A percentile compares a stretch with the other conserved stretches of the same genome.
phyloP scores from a whole-genome alignment of 768 basidiomycete species.

The Trametes sanguinea region DNA sequence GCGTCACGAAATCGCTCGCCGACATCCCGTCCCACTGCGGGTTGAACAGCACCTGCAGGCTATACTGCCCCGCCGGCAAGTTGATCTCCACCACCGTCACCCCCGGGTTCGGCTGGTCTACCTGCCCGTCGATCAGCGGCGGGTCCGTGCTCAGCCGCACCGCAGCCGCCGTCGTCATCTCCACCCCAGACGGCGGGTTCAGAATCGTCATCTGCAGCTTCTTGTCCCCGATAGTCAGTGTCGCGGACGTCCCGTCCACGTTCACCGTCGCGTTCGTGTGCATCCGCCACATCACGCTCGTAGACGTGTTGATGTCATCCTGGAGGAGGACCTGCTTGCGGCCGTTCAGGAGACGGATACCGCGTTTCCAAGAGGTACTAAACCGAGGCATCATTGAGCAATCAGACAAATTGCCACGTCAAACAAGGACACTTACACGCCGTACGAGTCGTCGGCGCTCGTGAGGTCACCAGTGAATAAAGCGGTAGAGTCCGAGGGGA shows the following conservation, averaged over 20 bases:
- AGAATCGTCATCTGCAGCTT: constrained; percentile 67
- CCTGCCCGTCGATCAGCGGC: constrained; percentile 52
- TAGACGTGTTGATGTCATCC: constrained; percentile 77
- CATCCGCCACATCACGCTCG: constrained; percentile 81
- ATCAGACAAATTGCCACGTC: neutral
- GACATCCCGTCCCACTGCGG: constrained; percentile 87
- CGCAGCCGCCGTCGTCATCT: constrained; percentile 58
- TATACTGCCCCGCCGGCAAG: constrained; percentile 67
- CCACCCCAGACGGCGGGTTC: constrained; percentile 64
- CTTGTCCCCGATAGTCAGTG: constrained; percentile 69
- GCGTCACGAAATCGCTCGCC: constrained; percentile 62
- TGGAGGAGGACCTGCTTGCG: constrained; percentile 90
- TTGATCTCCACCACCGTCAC: constrained; percentile 80
- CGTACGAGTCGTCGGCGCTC: constrained; percentile 60
- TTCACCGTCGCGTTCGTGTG: constrained; percentile 90
- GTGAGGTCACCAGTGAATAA: constrained; percentile 80
- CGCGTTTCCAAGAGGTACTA: constrained; percentile 78
- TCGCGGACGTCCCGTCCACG: constrained; percentile 70
- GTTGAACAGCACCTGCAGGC: constrained; percentile 83
- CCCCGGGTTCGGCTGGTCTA: constrained; percentile 75
- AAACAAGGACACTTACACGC: constrained; percentile 51
- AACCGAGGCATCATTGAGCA: constrained; percentile 20
- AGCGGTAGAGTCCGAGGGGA: constrained; percentile 70
- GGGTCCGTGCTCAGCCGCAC: constrained; percentile 62
- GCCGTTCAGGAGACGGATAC: constrained; percentile 78